Percentiles rank a stretch among this genome's conserved stretches.
These are phyloP conservation scores for Tremella mesenterica DNA, from an alignment of 768 basidiomycete genomes.

Conservation along the genomic window DNA sequence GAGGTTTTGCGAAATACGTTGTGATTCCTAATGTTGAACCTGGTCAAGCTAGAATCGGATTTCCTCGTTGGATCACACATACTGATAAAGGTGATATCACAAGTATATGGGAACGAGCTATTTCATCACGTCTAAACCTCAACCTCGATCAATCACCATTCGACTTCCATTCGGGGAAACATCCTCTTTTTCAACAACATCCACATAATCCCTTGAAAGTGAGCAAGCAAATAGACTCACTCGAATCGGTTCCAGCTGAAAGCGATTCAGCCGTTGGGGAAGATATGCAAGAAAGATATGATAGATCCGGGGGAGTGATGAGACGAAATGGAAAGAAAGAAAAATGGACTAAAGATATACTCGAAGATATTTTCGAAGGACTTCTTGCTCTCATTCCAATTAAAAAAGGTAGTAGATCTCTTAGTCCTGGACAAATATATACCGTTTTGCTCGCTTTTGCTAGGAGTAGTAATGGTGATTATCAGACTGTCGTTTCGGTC, in stretches of 20 bases:
- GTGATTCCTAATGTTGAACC: not conserved
- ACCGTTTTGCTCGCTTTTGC: slow-evolving; percentile 30
- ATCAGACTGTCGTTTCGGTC: slow-evolving; percentile 13
- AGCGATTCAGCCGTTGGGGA: no score
- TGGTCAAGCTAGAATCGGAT: not conserved
- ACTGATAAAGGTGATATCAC: not conserved
- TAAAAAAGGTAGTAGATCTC: slow-evolving; percentile 6
- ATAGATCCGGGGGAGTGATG: no score
- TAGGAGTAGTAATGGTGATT: slow-evolving; percentile 22
- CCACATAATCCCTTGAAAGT: no score
- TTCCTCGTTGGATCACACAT: not conserved
- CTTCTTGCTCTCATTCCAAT: slow-evolving; percentile 19
- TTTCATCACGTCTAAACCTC: no score
- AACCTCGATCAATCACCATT: not conserved
- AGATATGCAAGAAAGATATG: no score
- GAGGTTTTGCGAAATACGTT: slow-evolving; percentile 38
- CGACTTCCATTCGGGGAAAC: no score
- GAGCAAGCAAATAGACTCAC: no score
- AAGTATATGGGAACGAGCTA: not conserved
- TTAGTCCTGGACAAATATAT: slow-evolving; percentile 21
- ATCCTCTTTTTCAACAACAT: no score
- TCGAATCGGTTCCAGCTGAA: no score
- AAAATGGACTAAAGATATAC: slow-evolving; percentile 23
- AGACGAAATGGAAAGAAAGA: no score
- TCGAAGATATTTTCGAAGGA: slow-evolving; percentile 19